Evolutionary conservation across 257 asterid genomes (phyloP).

Genomic region (Capsicum baccatum): DNA sequence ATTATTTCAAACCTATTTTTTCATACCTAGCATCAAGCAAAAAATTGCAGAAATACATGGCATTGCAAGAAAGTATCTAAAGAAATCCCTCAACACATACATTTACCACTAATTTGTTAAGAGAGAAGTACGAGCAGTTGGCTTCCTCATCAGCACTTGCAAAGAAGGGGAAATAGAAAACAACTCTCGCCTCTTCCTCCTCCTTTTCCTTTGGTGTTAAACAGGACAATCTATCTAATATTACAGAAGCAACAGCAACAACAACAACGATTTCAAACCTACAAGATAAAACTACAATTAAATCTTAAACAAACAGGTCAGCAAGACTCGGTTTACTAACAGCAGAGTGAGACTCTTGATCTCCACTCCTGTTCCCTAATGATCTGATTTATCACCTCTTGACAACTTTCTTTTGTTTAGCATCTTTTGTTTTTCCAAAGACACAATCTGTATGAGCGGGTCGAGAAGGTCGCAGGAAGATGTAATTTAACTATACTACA

Average conservation of each 20-base stretch:
- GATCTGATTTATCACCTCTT: background rate
- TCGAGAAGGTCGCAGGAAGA: slow-evolving; percentile 9
- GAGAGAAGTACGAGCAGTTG: background rate
- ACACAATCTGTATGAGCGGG: background rate
- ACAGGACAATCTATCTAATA: slow-evolving; percentile 13
- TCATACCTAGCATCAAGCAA: background rate
- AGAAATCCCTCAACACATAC: background rate
- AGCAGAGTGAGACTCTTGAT: background rate
- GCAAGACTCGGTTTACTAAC: background rate
- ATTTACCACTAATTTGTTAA: background rate
- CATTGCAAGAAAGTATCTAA: background rate
- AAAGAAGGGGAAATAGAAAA: background rate
- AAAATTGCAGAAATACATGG: background rate
- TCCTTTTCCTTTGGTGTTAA: background rate
- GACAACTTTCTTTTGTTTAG: slow-evolving; percentile 6
- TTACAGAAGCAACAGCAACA: background rate
- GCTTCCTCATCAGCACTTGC: background rate
- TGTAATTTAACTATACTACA: slow-evolving; percentile 39
- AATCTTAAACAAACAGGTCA: slow-evolving; percentile 3
- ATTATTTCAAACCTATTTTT: no score
- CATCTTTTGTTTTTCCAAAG: background rate
- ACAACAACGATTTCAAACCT: background rate
- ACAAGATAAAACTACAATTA: background rate
- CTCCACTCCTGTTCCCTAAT: background rate
- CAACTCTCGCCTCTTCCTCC: background rate